Percentiles rank a stretch among this genome's conserved stretches.
These are phyloP conservation scores for Curvularia spicifera DNA, from an alignment of 2,329 filamentous ascomycete genomes.

Conservation along the genomic window DNA sequence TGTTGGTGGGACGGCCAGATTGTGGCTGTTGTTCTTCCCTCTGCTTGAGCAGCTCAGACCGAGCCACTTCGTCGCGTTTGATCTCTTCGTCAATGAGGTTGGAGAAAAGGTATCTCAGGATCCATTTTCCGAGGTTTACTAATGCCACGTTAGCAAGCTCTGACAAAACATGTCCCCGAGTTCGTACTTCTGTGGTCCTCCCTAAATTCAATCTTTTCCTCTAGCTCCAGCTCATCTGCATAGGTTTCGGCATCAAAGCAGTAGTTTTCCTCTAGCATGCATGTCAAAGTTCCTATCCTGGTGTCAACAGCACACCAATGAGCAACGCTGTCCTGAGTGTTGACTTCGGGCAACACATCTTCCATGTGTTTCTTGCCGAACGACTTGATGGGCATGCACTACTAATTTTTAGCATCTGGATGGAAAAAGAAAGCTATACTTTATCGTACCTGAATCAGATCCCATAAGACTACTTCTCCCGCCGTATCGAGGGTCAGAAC, in stretches of 20 bases:
- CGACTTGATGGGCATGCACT: conserved; percentile 87
- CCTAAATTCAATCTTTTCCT: conserved; percentile 78
- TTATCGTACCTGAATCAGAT: conserved; percentile 75
- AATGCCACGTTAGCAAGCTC: conserved; percentile 6
- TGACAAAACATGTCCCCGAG: not conserved
- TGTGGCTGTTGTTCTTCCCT: conserved; percentile 62
- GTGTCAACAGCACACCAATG: conserved; percentile 98
- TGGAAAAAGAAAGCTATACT: not conserved
- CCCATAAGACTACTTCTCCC: conserved; percentile 94
- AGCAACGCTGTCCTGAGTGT: conserved; percentile 85
- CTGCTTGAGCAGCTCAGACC: conserved; percentile 72
- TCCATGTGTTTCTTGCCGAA: conserved; percentile 95
- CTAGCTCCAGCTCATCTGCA: conserved; percentile 81
- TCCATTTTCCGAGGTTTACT: conserved; percentile 98
- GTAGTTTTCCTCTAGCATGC: conserved; percentile 90
- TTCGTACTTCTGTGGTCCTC: conserved; percentile 90
- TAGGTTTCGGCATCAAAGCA: conserved; percentile 99
- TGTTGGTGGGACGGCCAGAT: conserved; percentile 66
- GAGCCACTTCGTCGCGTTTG: conserved; percentile 75
- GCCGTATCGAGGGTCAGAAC: conserved; percentile 93
- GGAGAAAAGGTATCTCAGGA: conserved; percentile 88
- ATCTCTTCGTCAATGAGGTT: conserved; percentile 91
- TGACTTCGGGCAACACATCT: conserved; percentile 85
- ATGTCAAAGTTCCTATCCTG: conserved; percentile 87
- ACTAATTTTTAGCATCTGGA: conserved; percentile 30